Percentiles rank a stretch among this genome's conserved stretches.
These are phyloP conservation scores for Corylus heterophylla DNA, from an alignment of 306 rosid genomes.

Conservation along the genomic window DNA sequence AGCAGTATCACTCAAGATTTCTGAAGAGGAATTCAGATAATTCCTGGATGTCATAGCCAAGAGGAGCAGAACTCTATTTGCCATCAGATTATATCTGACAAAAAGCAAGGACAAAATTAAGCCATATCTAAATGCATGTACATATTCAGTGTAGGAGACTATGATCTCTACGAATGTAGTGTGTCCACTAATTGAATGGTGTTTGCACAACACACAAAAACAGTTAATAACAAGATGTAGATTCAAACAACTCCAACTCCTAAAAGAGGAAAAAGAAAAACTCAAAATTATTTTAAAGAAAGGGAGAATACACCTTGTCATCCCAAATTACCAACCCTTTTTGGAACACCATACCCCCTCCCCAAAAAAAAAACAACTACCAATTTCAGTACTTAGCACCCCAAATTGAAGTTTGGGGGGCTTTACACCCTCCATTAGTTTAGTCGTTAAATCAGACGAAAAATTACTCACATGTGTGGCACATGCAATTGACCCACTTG, in stretches of 20 bases:
- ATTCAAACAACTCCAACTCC: neutral
- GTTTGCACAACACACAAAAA: neutral
- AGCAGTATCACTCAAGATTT: slow-evolving; percentile 84
- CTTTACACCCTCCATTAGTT: too few species aligned
- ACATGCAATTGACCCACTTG: too few species aligned
- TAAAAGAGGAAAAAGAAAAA: neutral
- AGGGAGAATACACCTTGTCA: neutral
- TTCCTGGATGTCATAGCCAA: slow-evolving; percentile 90
- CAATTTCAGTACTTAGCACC: too few species aligned
- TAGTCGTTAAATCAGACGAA: too few species aligned
- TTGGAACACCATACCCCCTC: too few species aligned
- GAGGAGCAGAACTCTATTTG: slow-evolving; percentile 85
- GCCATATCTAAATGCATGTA: neutral
- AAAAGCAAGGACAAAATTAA: slow-evolving; percentile 19
- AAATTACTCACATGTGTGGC: too few species aligned
- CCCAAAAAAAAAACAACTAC: too few species aligned
- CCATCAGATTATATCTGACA: slow-evolving; percentile 94
- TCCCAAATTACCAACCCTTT: too few species aligned
- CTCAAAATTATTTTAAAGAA: neutral
- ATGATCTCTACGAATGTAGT: neutral
- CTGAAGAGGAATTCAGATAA: slow-evolving; percentile 74
- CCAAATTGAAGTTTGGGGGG: too few species aligned
- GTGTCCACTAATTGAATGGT: slow-evolving; percentile 4
- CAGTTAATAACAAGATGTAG: neutral
- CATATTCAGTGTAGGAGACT: neutral